Conservation (phyloP, 495 filamentous ascomycete genomes). For the Penicillium chermesinum region DNA sequence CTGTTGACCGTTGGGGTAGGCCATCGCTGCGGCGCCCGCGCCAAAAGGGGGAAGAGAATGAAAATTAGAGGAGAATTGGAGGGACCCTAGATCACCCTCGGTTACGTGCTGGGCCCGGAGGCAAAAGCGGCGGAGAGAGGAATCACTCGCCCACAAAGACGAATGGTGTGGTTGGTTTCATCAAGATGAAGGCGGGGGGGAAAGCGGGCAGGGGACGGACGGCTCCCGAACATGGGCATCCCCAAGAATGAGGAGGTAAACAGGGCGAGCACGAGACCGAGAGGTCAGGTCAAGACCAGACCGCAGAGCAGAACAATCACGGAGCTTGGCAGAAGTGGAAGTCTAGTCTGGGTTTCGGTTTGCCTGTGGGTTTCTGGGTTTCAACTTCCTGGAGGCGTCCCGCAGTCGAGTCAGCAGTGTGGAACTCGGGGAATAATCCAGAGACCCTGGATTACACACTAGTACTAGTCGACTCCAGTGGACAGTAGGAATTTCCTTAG, state of each 20-base stretch:
- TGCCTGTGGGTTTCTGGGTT: no score
- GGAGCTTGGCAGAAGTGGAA: not conserved
- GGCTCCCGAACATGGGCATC: slow-evolving; percentile 3
- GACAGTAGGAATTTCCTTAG: no score
- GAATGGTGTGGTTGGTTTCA: slow-evolving; percentile 2
- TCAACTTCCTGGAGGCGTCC: not conserved
- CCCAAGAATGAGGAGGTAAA: not conserved
- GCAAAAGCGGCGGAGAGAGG: not conserved
- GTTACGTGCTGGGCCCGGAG: not conserved
- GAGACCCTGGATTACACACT: not conserved
- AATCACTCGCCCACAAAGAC: not conserved
- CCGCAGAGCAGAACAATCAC: not conserved
- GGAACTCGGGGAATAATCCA: no score
- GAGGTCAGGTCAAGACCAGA: not conserved
- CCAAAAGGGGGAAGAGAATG: not conserved
- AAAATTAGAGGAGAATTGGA: not conserved
- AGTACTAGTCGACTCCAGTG: no score
- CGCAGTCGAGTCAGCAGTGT: not conserved
- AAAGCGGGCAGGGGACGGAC: slow-evolving; percentile 14
- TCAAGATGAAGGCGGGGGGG: slow-evolving; percentile 13
- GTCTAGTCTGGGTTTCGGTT: not conserved
- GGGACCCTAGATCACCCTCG: not conserved
- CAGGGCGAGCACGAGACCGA: not conserved
- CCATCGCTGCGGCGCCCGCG: slow-evolving; percentile 26
- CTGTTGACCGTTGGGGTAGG: slow-evolving; percentile 46